phyloP scores from a whole-genome alignment of 2,329 filamentous ascomycete species.

The Cytospora schulzeri region DNA sequence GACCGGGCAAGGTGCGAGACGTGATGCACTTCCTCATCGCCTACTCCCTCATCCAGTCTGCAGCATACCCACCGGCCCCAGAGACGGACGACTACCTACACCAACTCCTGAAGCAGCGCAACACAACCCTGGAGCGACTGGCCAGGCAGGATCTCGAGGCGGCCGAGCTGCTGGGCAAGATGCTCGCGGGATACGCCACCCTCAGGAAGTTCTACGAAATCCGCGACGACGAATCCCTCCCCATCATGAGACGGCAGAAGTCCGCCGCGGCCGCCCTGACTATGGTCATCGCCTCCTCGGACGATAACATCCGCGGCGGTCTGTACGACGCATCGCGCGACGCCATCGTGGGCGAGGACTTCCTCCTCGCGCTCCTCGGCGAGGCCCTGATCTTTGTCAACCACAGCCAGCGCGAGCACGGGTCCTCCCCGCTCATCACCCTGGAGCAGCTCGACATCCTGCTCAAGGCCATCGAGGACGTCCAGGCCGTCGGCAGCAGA shows the following conservation, averaged over 20 bases:
- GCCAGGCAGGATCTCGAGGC: slow-evolving; percentile 78
- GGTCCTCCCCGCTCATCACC: slow-evolving; percentile 55
- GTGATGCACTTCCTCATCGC: slow-evolving; percentile 86
- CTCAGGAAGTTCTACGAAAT: slow-evolving; percentile 87
- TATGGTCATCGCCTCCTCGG: slow-evolving; percentile 82
- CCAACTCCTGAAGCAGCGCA: slow-evolving; percentile 71
- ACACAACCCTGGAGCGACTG: slow-evolving; percentile 69
- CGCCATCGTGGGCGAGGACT: slow-evolving; percentile 85
- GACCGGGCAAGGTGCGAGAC: slow-evolving; percentile 75
- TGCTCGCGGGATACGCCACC: slow-evolving; percentile 90
- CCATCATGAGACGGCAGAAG: slow-evolving; percentile 65
- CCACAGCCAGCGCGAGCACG: slow-evolving; percentile 40
- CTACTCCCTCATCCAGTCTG: slow-evolving; percentile 83
- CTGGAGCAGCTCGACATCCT: slow-evolving; percentile 74
- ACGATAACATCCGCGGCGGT: slow-evolving; percentile 88
- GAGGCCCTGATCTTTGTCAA: slow-evolving; percentile 76
- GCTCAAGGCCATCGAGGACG: slow-evolving; percentile 77
- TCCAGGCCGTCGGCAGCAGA: slow-evolving; percentile 71
- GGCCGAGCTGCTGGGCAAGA: slow-evolving; percentile 78
- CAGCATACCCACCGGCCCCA: slow-evolving; percentile 70
- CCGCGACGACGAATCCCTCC: slow-evolving; percentile 61
- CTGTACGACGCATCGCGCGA: slow-evolving; percentile 81
- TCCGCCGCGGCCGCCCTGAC: slow-evolving; percentile 75
- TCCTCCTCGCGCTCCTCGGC: slow-evolving; percentile 76
- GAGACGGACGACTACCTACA: slow-evolving; percentile 75